Base-by-base conservation (phyloP, 208 protist genomes). In the Leishmania amazonensis region DNA sequence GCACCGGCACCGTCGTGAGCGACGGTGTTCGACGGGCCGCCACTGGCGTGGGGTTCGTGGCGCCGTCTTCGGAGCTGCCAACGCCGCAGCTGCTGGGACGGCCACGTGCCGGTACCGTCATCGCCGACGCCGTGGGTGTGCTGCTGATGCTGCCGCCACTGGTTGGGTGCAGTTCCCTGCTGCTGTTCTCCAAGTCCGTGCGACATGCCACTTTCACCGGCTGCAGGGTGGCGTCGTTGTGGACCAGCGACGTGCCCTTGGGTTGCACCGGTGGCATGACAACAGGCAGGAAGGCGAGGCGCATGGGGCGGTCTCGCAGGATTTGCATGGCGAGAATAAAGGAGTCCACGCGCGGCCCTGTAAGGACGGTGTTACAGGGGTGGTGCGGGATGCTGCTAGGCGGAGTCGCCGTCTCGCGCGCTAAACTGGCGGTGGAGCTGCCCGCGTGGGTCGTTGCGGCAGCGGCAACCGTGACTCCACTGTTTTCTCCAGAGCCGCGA, bases 281-380 rank as follows among this genome's bases (percentile, higher is more conserved):
- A 19, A 90, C 82, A 17, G 80, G 74, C 1, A 94, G 76, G 35
- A 87, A 88, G 21, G 90, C 86, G 40, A 95, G 85, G 4, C 92
- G 92, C 83, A 95, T 95, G 31, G 92, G 81, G 21, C 87, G 84
- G 21, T 91, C 81, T 1, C 86, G 67, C 13, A 95, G 83, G 13
- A 86, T 49, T 11, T 71, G 62, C 87, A 88, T 89, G 40, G 85
- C 80, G 6, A 91, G 2, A 45, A 91, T 80, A 31, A 89, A 87
- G 2, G 85, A 81, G 57, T 85, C 80, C 24, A 81, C 81, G 4
- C 31, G 19, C 24, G 78, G 64, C 0, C 71, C 67, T 9, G 62
- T 21, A 57, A 57, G 45, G 42, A 79, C 67, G 21, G 51, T 15
- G 64, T 45, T 76, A n/a, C 19, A 15, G 28, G 54, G n/a, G 74